Evolutionary conservation across 2,329 filamentous ascomycete genomes (phyloP).

Genomic region (Incumbomyces delicatus): DNA sequence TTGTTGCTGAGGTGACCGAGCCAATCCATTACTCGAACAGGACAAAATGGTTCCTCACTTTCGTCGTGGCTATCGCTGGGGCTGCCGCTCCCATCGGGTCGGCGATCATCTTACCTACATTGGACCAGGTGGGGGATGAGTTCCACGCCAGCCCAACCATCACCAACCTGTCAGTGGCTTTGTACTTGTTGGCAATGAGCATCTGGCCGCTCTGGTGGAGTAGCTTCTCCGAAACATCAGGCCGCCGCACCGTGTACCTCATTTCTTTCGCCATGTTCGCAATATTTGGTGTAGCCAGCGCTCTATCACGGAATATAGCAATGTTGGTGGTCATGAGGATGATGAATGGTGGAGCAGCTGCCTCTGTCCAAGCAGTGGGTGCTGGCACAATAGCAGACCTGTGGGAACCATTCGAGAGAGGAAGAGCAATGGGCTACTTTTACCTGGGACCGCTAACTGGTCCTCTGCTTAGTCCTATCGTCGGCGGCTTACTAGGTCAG

Average conservation of each 20-base stretch:
- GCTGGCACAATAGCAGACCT: conserved; percentile 75
- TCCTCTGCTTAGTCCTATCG: conserved; percentile 63
- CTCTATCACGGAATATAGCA: conserved; percentile 56
- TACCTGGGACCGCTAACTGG: conserved; percentile 70
- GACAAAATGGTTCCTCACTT: conserved; percentile 78
- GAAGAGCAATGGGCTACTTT: conserved; percentile 72
- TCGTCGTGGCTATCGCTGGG: conserved; percentile 65
- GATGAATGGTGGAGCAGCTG: conserved; percentile 64
- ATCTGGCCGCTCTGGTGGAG: conserved; percentile 86
- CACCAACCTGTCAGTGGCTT: conserved; percentile 64
- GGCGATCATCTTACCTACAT: conserved; percentile 70
- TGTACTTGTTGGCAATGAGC: conserved; percentile 75
- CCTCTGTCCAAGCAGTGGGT: conserved; percentile 72
- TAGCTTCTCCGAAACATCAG: conserved; percentile 61
- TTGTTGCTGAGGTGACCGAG: conserved; percentile 70
- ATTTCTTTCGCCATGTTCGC: conserved; percentile 63
- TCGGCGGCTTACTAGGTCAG: conserved; percentile 64
- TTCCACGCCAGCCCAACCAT: conserved; percentile 55
- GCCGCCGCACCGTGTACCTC: conserved; percentile 69
- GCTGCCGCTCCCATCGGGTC: conserved; percentile 75
- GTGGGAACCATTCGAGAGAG: conserved; percentile 64
- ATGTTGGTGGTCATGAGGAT: conserved; percentile 73
- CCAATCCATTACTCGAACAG: conserved; percentile 62
- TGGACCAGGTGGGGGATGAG: conserved; percentile 49
- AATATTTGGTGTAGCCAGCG: conserved; percentile 60